These are phyloP conservation scores for Aschersonia sp. DNA, from an alignment of 2,329 filamentous ascomycete genomes.

Conservation along the genomic window DNA sequence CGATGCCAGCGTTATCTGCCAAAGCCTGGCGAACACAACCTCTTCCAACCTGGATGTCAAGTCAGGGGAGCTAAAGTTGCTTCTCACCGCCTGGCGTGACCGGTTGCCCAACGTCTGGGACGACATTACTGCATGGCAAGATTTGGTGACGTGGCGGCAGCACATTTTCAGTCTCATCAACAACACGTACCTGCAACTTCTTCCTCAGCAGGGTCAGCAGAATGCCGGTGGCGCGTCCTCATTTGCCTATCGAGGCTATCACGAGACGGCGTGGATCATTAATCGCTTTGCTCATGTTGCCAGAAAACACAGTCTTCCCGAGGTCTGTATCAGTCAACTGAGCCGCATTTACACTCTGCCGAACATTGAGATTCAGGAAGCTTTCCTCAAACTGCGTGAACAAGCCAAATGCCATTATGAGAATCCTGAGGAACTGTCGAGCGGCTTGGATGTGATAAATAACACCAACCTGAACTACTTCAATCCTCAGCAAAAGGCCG, in stretches of 20 bases:
- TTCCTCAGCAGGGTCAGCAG: conserved; percentile 59
- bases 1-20: conserved; percentile 92
- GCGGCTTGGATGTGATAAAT: conserved; percentile 93
- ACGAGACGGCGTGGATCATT: conserved; percentile 99
- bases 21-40: conserved; percentile 75
- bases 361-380: conserved; percentile 99
- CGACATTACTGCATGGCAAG: conserved; percentile 98
- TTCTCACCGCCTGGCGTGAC: conserved; percentile 90
- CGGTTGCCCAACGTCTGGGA: conserved; percentile 96
- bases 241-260: conserved; percentile 92
- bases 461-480: conserved; percentile 99
- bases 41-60: conserved; percentile 80
- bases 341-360: conserved; percentile 96
- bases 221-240: conserved; percentile 73
- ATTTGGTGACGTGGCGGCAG: conserved; percentile 97
- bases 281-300: conserved; percentile 97
- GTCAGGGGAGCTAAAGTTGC: conserved; percentile 85
- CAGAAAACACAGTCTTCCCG: conserved; percentile 87
- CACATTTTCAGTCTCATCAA: conserved; percentile 99
- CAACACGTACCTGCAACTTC: conserved; percentile 71
- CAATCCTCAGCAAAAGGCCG: conserved; percentile 86
- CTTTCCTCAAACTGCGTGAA: conserved; percentile 94
- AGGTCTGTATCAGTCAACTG: conserved; percentile 93
- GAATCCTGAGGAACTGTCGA: conserved; percentile 82
- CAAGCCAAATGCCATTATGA: conserved; percentile 99